phyloP scores from a whole-genome alignment of 768 basidiomycete genomes.

The Boletus eberwhitei region DNA sequence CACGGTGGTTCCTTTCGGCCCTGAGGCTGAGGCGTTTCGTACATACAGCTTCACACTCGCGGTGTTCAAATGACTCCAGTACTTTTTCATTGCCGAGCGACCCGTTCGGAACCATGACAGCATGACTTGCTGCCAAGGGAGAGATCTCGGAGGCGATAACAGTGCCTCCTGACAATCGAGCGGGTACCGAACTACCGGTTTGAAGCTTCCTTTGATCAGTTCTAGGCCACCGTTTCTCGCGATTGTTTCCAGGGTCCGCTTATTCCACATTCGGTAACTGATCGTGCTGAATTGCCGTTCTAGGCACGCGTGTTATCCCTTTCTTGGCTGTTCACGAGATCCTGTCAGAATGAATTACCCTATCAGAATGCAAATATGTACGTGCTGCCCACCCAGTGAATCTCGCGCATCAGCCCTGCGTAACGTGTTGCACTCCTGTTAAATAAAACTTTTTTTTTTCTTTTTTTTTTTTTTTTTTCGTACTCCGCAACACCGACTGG shows the following conservation, averaged over 20 bases:
- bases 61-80: slow-evolving; percentile 20
- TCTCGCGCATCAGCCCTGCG: slow-evolving; percentile 23
- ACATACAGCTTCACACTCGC: slow-evolving; percentile 11
- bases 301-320: slow-evolving; percentile 25
- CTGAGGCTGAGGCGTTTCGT: slow-evolving; percentile 16
- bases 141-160: slow-evolving; percentile 35
- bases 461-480: slow-evolving; percentile 9
- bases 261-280: slow-evolving; percentile 22
- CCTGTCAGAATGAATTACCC: slow-evolving; percentile 21
- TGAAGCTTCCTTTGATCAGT: slow-evolving; percentile 30
- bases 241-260: slow-evolving; percentile 35
- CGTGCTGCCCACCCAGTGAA: slow-evolving; percentile 25
- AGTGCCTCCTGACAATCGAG: slow-evolving; percentile 33
- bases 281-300: slow-evolving; percentile 28
- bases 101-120: slow-evolving; percentile 29
- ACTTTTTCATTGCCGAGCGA: slow-evolving; percentile 26
- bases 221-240: slow-evolving; percentile 25
- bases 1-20: slow-evolving; percentile 3
- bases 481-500: slow-evolving; percentile 12
- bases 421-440: slow-evolving; percentile 8
- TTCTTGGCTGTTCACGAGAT: slow-evolving; percentile 12
- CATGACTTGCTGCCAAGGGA: slow-evolving; percentile 26
- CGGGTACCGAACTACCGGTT: slow-evolving; percentile 29
- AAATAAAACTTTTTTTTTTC: slow-evolving; percentile 15
- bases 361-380: slow-evolving; percentile 27